Percentiles rank a stretch among this genome's conserved stretches.
Conservation (phyloP, 116 monocot species). For the Cymodocea nodosa region DNA sequence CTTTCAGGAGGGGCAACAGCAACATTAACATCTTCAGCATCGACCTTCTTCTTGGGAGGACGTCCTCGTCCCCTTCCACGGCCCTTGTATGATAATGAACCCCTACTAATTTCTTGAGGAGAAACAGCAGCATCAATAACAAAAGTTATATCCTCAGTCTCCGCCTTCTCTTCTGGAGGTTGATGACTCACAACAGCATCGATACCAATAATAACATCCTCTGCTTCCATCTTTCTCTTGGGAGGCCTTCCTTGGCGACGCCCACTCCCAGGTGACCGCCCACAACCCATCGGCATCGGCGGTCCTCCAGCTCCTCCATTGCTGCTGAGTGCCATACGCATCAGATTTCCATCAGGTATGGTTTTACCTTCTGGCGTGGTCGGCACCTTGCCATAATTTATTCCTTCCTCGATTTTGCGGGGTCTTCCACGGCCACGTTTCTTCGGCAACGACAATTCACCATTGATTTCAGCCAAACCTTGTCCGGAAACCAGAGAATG, state of each 20-base stretch:
- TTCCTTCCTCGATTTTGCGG: not conserved
- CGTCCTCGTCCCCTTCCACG: no score
- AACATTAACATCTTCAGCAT: no score
- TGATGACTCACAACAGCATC: no score
- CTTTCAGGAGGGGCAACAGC: no score
- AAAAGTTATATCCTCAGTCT: no score
- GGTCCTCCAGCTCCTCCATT: not conserved
- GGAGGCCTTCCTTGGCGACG: not conserved
- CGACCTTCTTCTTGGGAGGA: no score
- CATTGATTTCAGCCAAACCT: not conserved
- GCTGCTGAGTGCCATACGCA: not conserved
- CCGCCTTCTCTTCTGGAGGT: no score
- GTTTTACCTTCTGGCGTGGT: not conserved
- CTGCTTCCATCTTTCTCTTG: no score
- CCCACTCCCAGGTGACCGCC: not conserved
- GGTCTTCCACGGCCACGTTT: not conserved
- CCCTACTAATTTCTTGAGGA: no score
- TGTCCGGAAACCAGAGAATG: not conserved
- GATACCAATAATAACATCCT: no score
- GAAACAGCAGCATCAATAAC: no score
- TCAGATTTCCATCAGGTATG: not conserved
- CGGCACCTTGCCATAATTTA: not conserved
- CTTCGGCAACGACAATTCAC: not conserved
- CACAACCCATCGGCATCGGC: not conserved
- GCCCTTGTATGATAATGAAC: no score